Base-by-base conservation (phyloP, 2,329 filamentous ascomycete genomes). In the Catunica adiposa region DNA sequence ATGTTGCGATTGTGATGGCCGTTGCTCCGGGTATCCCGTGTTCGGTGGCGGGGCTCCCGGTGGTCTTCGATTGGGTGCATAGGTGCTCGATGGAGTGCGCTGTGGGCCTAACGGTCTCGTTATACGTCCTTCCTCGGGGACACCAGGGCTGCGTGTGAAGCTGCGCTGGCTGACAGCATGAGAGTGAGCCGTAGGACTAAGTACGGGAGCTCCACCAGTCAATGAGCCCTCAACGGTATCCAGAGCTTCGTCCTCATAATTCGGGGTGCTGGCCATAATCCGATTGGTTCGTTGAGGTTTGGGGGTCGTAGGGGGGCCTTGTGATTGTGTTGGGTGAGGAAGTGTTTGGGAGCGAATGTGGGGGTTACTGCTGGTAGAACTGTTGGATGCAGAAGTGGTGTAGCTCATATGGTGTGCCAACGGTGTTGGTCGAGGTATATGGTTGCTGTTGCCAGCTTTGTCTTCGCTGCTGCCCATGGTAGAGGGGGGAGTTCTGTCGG, bases 1-100 rank as follows among this genome's bases (percentile, higher is more conserved):
- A 11, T 5, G 46, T 20, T 52, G 56, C 7, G 31, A 8, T 22
- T 48, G 44, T 23, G 29, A 20, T 5, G 54, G 22, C 34, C 56
- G 25, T 11, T 53, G 57, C 9, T 53, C 42, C 4, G 55, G 53
- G 17, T 14, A 11, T n/a, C 34, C 51, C n/a, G 48, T 34, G 46
- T 50, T 46, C 8, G 20, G 22, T 3, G 50, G 23, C 40, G 51
- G 46, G 31, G 58, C 20, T 26, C 56, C 22, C 47, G 58, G 37
- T 37, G 56, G 50, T 15, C 57, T 42, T 23, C 57, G 42, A 34
- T 8, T 26, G n/a, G 82, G 82, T 60, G 85, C 84, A 66, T 92
- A 92, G 31, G 86, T 89, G 66, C 76, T 86, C 29, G 86, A 90
- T 1, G 84, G 84, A 3, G 84, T 89, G 63, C 86, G 75, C 55